phyloP scores from a whole-genome alignment of 306 rosid genomes.

The Begonia peltatifolia region DNA sequence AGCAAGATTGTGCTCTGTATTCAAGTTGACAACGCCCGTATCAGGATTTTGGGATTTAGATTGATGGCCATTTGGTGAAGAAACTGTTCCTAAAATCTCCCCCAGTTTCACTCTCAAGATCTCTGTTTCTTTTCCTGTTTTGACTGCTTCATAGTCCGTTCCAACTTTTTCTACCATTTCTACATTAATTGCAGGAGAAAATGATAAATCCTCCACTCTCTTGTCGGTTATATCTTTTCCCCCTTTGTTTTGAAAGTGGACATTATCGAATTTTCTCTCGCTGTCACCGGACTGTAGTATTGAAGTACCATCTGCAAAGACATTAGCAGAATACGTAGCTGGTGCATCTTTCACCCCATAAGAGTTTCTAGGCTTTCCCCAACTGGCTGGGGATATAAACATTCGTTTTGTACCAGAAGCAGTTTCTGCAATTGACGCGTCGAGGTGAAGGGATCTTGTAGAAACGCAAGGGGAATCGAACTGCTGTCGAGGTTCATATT shows the following conservation, averaged over 20 bases:
- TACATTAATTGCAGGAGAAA: conserved; percentile 21
- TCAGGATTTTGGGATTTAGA: conserved; percentile 28
- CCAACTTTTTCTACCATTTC: conserved; percentile 25
- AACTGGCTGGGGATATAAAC: conserved; percentile 25
- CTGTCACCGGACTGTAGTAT: conserved; percentile 21
- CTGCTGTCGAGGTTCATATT: conserved; percentile 22
- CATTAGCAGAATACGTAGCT: conserved; percentile 18
- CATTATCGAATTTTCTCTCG: conserved; percentile 29
- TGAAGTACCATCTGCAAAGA: conserved; percentile 26
- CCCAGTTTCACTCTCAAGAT: conserved; percentile 68
- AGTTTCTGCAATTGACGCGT: conserved; percentile 26
- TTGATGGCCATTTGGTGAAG: conserved; percentile 36
- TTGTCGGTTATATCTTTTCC: conserved; percentile 23
- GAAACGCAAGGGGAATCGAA: conserved; percentile 35
- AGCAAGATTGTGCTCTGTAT: conserved; percentile 24
- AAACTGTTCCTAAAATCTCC: conserved; percentile 58
- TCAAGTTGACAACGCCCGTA: conserved; percentile 18
- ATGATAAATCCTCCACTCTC: conserved; percentile 36
- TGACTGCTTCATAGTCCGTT: conserved; percentile 21
- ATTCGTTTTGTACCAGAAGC: conserved; percentile 25
- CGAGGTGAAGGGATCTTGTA: conserved; percentile 23
- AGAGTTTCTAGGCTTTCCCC: conserved; percentile 18
- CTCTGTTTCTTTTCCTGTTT: conserved; percentile 49
- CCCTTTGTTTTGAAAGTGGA: conserved; percentile 29
- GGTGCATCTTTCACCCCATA: conserved; percentile 29